Evolutionary conservation across 108 stramenopile genomes (phyloP).

Genomic region (Nitzschia putrida): DNA sequence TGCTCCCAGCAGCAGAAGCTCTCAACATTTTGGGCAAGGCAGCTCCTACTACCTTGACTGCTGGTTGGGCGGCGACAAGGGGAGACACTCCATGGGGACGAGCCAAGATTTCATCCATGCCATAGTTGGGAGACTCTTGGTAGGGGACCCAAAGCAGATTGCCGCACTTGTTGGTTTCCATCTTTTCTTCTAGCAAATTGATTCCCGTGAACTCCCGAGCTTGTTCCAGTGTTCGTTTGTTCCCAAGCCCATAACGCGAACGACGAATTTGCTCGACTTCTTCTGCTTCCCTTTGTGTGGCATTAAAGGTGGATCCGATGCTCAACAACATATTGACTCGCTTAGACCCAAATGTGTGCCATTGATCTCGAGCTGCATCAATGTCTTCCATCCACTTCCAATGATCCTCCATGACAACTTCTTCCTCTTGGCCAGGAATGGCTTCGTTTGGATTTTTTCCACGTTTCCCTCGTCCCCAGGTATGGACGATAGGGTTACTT

Average conservation of each 20-base stretch:
- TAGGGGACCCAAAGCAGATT: conserved; percentile 83
- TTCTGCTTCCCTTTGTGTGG: conserved; percentile 9
- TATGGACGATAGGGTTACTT: conserved; percentile 52
- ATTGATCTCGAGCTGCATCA: background rate
- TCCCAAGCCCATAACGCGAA: conserved; percentile 74
- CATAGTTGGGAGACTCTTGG: conserved; percentile 35
- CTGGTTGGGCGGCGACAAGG: background rate
- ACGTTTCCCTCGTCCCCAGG: conserved; percentile 37
- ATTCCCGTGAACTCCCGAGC: conserved; percentile 78
- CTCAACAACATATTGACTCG: conserved; percentile 71
- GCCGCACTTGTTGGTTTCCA: conserved; percentile 68
- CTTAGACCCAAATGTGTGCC: conserved; percentile 16
- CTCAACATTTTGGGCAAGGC: background rate
- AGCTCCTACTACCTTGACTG: background rate
- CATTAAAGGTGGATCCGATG: conserved; percentile 34
- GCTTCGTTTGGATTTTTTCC: background rate
- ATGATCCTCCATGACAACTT: conserved; percentile 6
- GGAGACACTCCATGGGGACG: background rate
- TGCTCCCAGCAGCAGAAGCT: background rate
- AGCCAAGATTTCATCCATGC: conserved; percentile 7
- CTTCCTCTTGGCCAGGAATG: background rate
- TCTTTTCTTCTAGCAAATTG: conserved; percentile 43
- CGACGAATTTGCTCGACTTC: conserved; percentile 34
- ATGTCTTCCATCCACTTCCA: conserved; percentile 28
- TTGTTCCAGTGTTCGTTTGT: conserved; percentile 64